phyloP scores from a whole-genome alignment of 257 asterid genomes.

The Penstemon davidsonii region DNA sequence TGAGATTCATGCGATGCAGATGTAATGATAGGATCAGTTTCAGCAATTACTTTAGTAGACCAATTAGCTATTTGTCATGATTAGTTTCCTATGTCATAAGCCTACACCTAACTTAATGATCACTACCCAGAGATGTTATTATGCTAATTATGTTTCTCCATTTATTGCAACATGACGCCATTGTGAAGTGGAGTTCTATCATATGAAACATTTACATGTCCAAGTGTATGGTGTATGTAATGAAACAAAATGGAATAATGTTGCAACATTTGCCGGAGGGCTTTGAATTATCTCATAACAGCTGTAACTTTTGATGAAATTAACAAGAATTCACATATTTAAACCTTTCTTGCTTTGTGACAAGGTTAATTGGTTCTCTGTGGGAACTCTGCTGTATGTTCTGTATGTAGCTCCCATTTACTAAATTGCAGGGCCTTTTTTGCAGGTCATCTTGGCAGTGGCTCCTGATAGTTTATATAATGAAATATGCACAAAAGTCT shows the following conservation, averaged over 20 bases:
- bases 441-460: slow-evolving; percentile 90
- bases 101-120: neutral
- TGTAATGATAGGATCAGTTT: slow-evolving; percentile 9
- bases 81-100: neutral
- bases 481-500: slow-evolving; percentile 57
- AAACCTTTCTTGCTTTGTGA: slow-evolving; percentile 15
- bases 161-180: slow-evolving; percentile 2
- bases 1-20: neutral
- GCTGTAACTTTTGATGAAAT: slow-evolving; percentile 5
- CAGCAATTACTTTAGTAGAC: neutral
- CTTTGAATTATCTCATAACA: neutral
- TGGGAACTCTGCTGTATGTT: slow-evolving; percentile 13
- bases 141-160: neutral
- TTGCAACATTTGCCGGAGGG: neutral
- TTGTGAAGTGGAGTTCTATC: neutral
- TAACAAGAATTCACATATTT: slow-evolving; percentile 9
- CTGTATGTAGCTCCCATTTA: slow-evolving; percentile 16
- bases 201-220: neutral
- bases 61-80: neutral
- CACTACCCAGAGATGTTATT: neutral
- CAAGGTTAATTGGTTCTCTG: neutral
- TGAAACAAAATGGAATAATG: slow-evolving; percentile 12
- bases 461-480: slow-evolving; percentile 70
- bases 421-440: slow-evolving; percentile 14
- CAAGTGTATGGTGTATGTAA: slow-evolving; percentile 9